Conservation (phyloP, 2,329 filamentous ascomycete species). For the Beauveria caledonica region DNA sequence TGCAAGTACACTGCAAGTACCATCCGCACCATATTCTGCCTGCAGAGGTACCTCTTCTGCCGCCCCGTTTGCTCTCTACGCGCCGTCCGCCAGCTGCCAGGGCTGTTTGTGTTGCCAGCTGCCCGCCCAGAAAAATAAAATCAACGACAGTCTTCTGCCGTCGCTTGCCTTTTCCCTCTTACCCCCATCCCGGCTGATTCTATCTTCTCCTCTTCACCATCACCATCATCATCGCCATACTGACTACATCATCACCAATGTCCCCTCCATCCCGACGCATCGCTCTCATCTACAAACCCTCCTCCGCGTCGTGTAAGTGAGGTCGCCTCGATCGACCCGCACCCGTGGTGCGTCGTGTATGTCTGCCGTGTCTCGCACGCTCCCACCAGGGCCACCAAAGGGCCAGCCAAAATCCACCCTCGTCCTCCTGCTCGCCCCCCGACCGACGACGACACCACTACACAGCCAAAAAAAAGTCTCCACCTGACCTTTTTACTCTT, state of each 20-base stretch:
- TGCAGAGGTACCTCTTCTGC: neutral
- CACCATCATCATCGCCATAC: neutral
- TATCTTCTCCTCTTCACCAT: neutral
- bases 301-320: slow-evolving; percentile 5
- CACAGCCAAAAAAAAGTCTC: slow-evolving; percentile 6
- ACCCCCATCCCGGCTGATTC: neutral
- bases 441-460: neutral
- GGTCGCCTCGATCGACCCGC: slow-evolving; percentile 3
- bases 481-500: slow-evolving; percentile 3
- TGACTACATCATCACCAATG: neutral
- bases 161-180: neutral
- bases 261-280: neutral
- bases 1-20: neutral
- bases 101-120: neutral
- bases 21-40: neutral
- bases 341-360: neutral
- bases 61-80: neutral
- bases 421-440: neutral
- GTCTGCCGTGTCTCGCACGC: neutral
- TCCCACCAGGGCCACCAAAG: neutral
- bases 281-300: neutral
- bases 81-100: neutral
- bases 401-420: neutral
- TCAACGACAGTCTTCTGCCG: neutral
- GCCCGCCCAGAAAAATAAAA: neutral